Percentiles rank a stretch among this genome's conserved stretches.
Conservation (phyloP, 2,329 filamentous ascomycete genomes). For the Diaporthe ampelina region DNA sequence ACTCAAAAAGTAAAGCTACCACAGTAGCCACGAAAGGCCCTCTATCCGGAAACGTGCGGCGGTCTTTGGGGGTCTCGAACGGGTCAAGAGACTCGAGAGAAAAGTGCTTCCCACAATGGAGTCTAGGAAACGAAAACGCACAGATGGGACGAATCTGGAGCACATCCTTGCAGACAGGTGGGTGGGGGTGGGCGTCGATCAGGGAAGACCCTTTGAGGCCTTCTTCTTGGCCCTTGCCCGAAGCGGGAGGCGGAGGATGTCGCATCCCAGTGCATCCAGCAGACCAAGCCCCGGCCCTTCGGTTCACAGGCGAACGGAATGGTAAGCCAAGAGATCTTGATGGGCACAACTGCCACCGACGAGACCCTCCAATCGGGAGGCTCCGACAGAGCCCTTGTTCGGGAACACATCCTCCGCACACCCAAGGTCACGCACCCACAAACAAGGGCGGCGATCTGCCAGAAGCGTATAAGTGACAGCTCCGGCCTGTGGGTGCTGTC, state of each 20-base stretch:
- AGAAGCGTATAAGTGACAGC: not conserved
- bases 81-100: not conserved
- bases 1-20: conserved; percentile 13
- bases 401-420: conserved; percentile 28
- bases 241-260: conserved; percentile 36
- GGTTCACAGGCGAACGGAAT: conserved; percentile 18
- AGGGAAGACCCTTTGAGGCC: conserved; percentile 26
- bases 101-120: conserved; percentile 11
- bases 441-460: conserved; percentile 5
- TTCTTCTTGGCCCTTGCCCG: conserved; percentile 21
- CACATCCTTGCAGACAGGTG: not conserved
- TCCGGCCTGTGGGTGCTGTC: not conserved
- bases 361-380: conserved; percentile 32
- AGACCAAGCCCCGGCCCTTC: conserved; percentile 12
- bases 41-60: not conserved
- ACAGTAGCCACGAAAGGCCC: not conserved
- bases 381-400: conserved; percentile 20
- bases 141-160: not conserved
- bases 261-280: conserved; percentile 22
- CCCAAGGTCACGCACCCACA: conserved; percentile 11
- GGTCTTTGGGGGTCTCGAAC: not conserved
- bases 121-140: conserved; percentile 18
- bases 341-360: conserved; percentile 12
- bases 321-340: conserved; percentile 33
- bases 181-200: not conserved